Evolutionary conservation across 495 filamentous ascomycete genomes (phyloP).

Genomic region (Thermothielavioides terrestris): DNA sequence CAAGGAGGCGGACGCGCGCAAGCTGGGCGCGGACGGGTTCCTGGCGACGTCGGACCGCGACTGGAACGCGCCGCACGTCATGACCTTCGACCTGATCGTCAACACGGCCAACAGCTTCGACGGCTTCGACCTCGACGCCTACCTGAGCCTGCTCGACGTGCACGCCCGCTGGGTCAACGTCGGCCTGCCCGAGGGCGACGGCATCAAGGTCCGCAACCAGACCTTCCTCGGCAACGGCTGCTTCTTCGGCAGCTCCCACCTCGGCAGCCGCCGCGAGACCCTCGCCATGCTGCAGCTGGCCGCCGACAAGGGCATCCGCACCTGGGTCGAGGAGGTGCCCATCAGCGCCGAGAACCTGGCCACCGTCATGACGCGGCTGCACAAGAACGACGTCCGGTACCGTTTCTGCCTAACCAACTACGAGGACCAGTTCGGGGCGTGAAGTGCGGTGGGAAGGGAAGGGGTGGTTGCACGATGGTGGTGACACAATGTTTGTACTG

Average conservation of each 20-base stretch:
- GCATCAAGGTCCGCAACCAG: conserved; percentile 66
- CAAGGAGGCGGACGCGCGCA: conserved; percentile 60
- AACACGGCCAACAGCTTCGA: conserved; percentile 48
- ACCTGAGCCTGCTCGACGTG: conserved; percentile 72
- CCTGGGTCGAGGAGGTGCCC: conserved; percentile 70
- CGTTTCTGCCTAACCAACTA: conserved; percentile 42
- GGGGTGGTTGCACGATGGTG: too few species aligned
- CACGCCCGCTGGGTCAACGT: conserved; percentile 77
- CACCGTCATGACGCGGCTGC: conserved; percentile 56
- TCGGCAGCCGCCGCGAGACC: conserved; percentile 75
- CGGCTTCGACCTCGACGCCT: conserved; percentile 53
- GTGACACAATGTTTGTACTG: too few species aligned
- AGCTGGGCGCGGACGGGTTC: conserved; percentile 68
- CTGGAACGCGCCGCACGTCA: conserved; percentile 50
- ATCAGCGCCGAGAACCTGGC: conserved; percentile 62
- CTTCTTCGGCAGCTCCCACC: conserved; percentile 70
- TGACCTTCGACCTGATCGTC: conserved; percentile 54
- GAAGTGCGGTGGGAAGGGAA: background rate
- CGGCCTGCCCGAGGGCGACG: conserved; percentile 73
- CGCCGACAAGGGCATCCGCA: conserved; percentile 69
- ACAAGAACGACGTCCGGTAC: conserved; percentile 60
- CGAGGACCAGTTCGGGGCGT: conserved; percentile 34
- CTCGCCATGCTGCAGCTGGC: conserved; percentile 75
- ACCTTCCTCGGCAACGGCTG: conserved; percentile 69
- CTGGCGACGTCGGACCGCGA: conserved; percentile 57